phyloP scores from a whole-genome alignment of 2,329 filamentous ascomycete species.

The Blastomyces gilchristii region DNA sequence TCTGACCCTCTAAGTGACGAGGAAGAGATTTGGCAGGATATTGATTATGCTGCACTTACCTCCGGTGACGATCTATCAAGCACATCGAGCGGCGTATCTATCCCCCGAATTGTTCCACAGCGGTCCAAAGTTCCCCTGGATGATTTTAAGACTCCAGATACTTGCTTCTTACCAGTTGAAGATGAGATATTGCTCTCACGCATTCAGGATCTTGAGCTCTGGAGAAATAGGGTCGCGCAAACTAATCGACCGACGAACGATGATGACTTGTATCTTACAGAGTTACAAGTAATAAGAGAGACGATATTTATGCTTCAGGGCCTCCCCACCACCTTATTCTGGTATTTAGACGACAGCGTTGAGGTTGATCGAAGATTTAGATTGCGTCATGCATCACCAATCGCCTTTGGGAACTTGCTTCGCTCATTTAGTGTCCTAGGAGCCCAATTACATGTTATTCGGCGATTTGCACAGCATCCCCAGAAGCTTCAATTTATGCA shows the following conservation, averaged over 20 bases:
- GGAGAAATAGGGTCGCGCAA: slow-evolving; percentile 24
- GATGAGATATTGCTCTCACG: slow-evolving; percentile 28
- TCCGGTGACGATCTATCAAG: slow-evolving; percentile 32
- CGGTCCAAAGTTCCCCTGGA: slow-evolving; percentile 21
- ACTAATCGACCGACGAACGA: slow-evolving; percentile 19
- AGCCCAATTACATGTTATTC: slow-evolving; percentile 37
- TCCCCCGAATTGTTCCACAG: slow-evolving; percentile 22
- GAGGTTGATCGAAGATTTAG: slow-evolving; percentile 31
- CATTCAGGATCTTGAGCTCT: slow-evolving; percentile 40
- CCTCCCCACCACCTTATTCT: slow-evolving; percentile 62
- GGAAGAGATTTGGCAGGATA: slow-evolving; percentile 34
- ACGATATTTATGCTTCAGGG: slow-evolving; percentile 77
- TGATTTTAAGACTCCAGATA: slow-evolving; percentile 27
- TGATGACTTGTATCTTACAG: slow-evolving; percentile 44
- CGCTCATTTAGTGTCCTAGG: slow-evolving; percentile 42
- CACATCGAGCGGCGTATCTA: slow-evolving; percentile 25
- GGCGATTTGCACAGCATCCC: slow-evolving; percentile 37
- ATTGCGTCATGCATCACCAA: slow-evolving; percentile 26
- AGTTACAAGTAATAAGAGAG: slow-evolving; percentile 65
- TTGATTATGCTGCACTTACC: slow-evolving; percentile 30
- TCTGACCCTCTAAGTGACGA: slow-evolving; percentile 59
- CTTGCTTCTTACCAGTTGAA: slow-evolving; percentile 24
- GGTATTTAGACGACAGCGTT: slow-evolving; percentile 27
- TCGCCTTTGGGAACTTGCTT: slow-evolving; percentile 25
- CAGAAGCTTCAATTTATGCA: slow-evolving; percentile 54